These are phyloP conservation scores for Venturiaceae sp. DNA, from an alignment of 2,329 filamentous ascomycete genomes.

Conservation along the genomic window DNA sequence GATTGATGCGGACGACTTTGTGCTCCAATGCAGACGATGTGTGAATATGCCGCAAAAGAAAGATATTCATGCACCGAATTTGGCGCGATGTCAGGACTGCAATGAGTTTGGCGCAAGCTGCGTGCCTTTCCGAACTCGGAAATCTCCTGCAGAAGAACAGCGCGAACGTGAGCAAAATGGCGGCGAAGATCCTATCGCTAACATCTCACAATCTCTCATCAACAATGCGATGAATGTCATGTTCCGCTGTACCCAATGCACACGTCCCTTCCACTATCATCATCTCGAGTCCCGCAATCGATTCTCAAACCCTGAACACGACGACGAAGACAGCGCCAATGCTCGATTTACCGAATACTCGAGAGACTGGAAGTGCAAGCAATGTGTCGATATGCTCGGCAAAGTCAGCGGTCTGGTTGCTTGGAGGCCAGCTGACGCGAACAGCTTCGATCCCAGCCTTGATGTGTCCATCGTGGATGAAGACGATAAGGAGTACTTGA, in stretches of 20 bases:
- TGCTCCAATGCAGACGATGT: conserved; percentile 85
- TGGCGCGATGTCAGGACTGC: conserved; percentile 65
- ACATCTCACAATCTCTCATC: conserved; percentile 52
- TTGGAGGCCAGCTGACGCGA: conserved; percentile 68
- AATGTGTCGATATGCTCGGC: conserved; percentile 55
- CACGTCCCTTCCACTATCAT: conserved; percentile 71
- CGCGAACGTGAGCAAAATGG: conserved; percentile 63
- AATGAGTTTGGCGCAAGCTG: conserved; percentile 58
- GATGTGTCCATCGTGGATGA: conserved; percentile 41
- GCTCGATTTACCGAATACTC: conserved; percentile 65
- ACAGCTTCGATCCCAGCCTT: conserved; percentile 25
- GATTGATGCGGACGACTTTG: conserved; percentile 62
- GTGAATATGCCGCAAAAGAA: conserved; percentile 59
- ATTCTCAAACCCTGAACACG: conserved; percentile 16
- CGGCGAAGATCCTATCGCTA: conserved; percentile 65
- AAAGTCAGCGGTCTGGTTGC: conserved; percentile 76
- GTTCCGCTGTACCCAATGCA: conserved; percentile 73
- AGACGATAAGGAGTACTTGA: conserved; percentile 80
- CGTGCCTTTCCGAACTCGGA: conserved; percentile 60
- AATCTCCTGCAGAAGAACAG: conserved; percentile 73
- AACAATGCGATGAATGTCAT: conserved; percentile 70
- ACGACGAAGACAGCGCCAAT: conserved; percentile 42
- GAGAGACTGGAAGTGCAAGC: conserved; percentile 66
- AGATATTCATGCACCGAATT: conserved; percentile 58
- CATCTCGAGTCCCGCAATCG: conserved; percentile 55